These are phyloP conservation scores for Leptosphaerulina australis DNA, from an alignment of 2,329 filamentous ascomycete species.

Conservation along the genomic window DNA sequence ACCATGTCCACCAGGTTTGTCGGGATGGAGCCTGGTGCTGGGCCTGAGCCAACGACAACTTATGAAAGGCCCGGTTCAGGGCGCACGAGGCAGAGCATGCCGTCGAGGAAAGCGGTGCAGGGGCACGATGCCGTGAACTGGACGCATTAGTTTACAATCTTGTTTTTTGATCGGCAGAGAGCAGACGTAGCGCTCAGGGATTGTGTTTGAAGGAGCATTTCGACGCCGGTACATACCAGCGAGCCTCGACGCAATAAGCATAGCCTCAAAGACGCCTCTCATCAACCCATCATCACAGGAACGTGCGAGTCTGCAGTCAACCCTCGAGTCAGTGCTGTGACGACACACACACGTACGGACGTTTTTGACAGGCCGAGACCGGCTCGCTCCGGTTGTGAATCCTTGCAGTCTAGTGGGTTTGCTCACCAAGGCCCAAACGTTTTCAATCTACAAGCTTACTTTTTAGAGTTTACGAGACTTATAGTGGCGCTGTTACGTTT, in stretches of 20 bases:
- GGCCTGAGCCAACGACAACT: not conserved
- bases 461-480: constrained; percentile 12
- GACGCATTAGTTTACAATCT: not conserved
- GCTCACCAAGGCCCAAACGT: constrained; percentile 4
- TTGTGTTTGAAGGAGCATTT: not conserved
- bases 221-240: not conserved
- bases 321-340: not conserved
- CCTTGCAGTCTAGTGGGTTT: not conserved
- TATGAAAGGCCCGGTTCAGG: not conserved
- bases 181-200: not conserved
- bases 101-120: not conserved
- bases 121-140: not conserved
- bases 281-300: not conserved
- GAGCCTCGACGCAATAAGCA: no score
- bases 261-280: no score
- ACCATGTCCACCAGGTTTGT: constrained; percentile 1
- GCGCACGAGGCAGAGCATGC: not conserved
- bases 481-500: constrained; percentile 1
- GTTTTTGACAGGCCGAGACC: constrained; percentile 5
- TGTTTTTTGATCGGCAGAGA: constrained; percentile 11
- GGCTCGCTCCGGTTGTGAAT: constrained; percentile 8
- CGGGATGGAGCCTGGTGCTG: not conserved
- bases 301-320: not conserved
- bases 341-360: constrained; percentile 1
- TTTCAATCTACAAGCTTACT: constrained; percentile 5